Conservation (phyloP, 768 basidiomycete species). For the Pisolithus marmoratus region DNA sequence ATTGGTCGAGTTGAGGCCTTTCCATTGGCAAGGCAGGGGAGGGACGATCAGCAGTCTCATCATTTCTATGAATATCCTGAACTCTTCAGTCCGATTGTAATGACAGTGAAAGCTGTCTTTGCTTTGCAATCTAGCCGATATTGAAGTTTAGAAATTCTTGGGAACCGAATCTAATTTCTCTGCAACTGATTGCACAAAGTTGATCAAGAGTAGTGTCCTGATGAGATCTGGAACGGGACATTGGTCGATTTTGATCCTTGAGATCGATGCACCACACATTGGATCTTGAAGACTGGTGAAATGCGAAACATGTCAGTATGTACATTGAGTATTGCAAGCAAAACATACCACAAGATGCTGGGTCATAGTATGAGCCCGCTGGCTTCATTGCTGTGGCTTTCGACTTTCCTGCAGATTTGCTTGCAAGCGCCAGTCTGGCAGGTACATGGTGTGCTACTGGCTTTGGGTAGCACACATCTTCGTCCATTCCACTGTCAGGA, state of each 20-base stretch:
- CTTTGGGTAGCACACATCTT: too few species aligned
- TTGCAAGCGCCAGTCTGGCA: too few species aligned
- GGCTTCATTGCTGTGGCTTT: too few species aligned
- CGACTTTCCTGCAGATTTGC: too few species aligned
- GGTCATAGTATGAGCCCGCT: not conserved
- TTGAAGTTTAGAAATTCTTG: not conserved
- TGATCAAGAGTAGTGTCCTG: conserved; percentile 1
- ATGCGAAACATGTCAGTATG: not conserved
- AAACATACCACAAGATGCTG: not conserved
- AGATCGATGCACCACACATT: not conserved
- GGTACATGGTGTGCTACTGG: too few species aligned
- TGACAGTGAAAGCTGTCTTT: not conserved
- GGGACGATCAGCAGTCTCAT: not conserved
- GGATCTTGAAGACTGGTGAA: not conserved
- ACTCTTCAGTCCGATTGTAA: not conserved
- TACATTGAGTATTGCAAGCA: not conserved
- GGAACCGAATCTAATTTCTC: not conserved
- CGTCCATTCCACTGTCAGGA: too few species aligned
- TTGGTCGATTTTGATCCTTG: not conserved
- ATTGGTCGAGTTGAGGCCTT: not conserved
- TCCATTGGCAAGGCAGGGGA: not conserved
- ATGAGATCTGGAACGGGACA: conserved; percentile 1
- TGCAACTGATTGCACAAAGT: not conserved
- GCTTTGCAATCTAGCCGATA: conserved; percentile 3
- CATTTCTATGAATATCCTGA: not conserved